phyloP scores from a whole-genome alignment of 306 rosid genomes.

The Cotoneaster glaucophyllus region DNA sequence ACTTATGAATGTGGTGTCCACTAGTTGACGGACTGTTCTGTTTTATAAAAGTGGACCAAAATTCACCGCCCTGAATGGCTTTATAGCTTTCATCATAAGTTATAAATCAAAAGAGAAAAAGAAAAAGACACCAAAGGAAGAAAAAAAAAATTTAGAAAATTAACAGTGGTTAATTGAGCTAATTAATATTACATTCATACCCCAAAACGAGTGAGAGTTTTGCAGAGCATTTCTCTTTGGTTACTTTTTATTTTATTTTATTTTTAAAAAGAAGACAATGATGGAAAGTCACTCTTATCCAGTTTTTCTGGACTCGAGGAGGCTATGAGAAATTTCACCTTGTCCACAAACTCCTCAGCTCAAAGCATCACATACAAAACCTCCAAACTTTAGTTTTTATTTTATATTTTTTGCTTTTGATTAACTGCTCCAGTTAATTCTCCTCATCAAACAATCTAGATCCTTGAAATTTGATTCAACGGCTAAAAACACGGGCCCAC shows the following conservation, averaged over 20 bases:
- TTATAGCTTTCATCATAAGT: conserved; percentile 2
- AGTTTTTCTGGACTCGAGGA: too few relatives aligned
- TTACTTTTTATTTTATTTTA: neutral
- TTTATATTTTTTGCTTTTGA: neutral
- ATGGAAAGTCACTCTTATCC: too few relatives aligned
- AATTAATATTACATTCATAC: neutral
- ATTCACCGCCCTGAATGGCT: neutral
- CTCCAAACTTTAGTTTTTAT: too few relatives aligned
- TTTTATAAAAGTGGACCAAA: neutral
- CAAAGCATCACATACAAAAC: too few relatives aligned
- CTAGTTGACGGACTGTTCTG: neutral
- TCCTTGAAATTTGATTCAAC: too few relatives aligned
- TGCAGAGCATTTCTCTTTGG: neutral
- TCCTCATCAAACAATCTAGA: too few relatives aligned
- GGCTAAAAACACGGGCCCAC: too few relatives aligned
- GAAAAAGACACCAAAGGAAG: neutral
- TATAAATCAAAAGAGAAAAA: neutral
- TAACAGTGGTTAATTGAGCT: neutral
- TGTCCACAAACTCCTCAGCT: too few relatives aligned
- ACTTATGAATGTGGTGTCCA: neutral
- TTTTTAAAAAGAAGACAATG: too few relatives aligned
- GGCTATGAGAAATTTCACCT: accelerated
- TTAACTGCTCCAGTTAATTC: neutral
- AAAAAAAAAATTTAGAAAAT: neutral
- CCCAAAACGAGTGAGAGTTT: neutral